These are phyloP conservation scores for Myxozyma nipponensis DNA, from an alignment of 805 yeast genomes.

Conservation along the genomic window DNA sequence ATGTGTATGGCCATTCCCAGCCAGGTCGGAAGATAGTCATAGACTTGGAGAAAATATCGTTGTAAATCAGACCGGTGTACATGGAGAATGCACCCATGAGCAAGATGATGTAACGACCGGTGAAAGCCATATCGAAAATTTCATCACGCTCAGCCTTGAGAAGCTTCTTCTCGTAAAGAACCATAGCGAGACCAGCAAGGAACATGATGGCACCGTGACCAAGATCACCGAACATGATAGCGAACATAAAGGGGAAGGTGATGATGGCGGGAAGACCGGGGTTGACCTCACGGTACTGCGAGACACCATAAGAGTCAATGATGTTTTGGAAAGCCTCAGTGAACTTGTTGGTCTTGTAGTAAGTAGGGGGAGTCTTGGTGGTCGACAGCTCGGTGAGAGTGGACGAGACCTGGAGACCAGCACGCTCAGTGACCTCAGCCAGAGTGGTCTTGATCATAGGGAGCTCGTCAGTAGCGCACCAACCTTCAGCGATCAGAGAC, in stretches of 20 bases:
- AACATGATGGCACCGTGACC: slow-evolving; percentile 91
- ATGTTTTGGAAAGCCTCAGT: slow-evolving; percentile 89
- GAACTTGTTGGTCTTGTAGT: slow-evolving; percentile 89
- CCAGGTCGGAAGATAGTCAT: slow-evolving; percentile 85
- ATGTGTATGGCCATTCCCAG: slow-evolving; percentile 86
- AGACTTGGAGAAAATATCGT: slow-evolving; percentile 88
- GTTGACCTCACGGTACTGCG: slow-evolving; percentile 89
- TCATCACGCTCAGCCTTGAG: slow-evolving; percentile 76
- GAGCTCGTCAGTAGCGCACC: slow-evolving; percentile 85
- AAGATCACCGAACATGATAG: slow-evolving; percentile 97
- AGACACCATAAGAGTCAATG: slow-evolving; percentile 93
- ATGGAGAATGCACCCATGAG: slow-evolving; percentile 94
- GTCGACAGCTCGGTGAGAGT: slow-evolving; percentile 61
- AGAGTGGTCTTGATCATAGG: slow-evolving; percentile 61
- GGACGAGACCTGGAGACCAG: slow-evolving; percentile 44
- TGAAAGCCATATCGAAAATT: slow-evolving; percentile 92
- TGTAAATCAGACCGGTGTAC: slow-evolving; percentile 91
- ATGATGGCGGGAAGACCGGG: slow-evolving; percentile 93
- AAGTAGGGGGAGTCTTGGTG: slow-evolving; percentile 88
- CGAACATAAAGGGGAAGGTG: slow-evolving; percentile 97
- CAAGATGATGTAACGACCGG: slow-evolving; percentile 85
- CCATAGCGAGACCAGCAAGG: slow-evolving; percentile 65
- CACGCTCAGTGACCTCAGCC: slow-evolving; percentile 55
- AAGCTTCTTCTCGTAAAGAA: slow-evolving; percentile 68
- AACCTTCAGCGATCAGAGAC: slow-evolving; percentile 90